phyloP scores from a whole-genome alignment of 23 red algal genomes.

The Gracilaria domingensis region DNA sequence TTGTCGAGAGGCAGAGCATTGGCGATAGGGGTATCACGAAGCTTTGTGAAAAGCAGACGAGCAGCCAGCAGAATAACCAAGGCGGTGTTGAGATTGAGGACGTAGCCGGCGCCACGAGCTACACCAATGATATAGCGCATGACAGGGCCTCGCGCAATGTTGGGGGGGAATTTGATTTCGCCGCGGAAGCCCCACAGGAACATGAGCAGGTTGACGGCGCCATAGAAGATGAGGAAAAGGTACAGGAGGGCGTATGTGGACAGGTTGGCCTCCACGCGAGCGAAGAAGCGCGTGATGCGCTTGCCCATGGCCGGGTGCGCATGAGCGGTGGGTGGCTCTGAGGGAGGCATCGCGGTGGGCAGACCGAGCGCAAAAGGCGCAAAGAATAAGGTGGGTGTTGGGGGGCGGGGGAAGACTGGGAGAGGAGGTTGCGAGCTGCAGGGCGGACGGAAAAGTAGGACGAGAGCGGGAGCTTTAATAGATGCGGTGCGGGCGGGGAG shows the following conservation, averaged over 20 bases:
- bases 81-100: slow-evolving; percentile 77
- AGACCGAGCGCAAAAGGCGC: not conserved
- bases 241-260: slow-evolving; percentile 7
- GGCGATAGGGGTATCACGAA: slow-evolving; percentile 38
- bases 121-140: slow-evolving; percentile 43
- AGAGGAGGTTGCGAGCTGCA: no score
- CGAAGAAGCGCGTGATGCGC: not conserved
- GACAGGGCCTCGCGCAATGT: not conserved
- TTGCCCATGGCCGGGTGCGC: not conserved
- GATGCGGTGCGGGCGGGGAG: no score
- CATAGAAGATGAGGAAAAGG: not conserved
- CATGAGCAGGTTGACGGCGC: slow-evolving; percentile 28
- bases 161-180: slow-evolving; percentile 14
- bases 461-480: not conserved
- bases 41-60: slow-evolving; percentile 43
- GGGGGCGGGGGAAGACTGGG: no score
- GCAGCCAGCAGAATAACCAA: slow-evolving; percentile 68
- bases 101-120: slow-evolving; percentile 72
- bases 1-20: slow-evolving; percentile 65
- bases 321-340: not conserved
- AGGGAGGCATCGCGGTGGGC: not conserved
- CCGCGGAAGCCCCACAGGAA: slow-evolving; percentile 50
- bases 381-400: no score
- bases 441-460: no score
- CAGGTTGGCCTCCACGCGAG: not conserved